Evolutionary conservation across 352 stramenopile genomes (phyloP).

Genomic region (Peronosclerospora sorghi): DNA sequence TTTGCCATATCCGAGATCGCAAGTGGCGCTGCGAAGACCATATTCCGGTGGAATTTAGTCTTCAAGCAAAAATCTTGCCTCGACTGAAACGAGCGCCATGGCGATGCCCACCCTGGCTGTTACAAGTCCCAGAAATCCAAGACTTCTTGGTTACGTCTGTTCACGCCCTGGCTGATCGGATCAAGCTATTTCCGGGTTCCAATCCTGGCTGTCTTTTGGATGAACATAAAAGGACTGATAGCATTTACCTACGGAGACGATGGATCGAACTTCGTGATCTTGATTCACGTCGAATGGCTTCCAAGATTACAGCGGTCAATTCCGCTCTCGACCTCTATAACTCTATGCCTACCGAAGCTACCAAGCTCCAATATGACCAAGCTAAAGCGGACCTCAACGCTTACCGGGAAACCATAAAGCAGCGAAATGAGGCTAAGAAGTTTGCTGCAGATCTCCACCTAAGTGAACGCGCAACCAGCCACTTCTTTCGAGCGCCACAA

Average conservation of each 20-base stretch:
- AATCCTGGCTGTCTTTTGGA: constrained; percentile 10
- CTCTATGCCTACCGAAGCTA: neutral
- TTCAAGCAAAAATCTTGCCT: constrained; percentile 1
- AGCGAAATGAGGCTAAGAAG: too few relatives aligned
- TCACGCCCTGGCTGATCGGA: neutral
- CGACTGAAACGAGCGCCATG: neutral
- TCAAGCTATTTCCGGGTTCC: constrained; percentile 2
- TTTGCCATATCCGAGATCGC: constrained; percentile 5
- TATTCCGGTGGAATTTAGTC: neutral
- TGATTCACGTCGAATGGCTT: neutral
- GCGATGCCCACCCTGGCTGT: constrained; percentile 3
- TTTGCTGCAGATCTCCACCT: too few relatives aligned
- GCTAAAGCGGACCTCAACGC: neutral
- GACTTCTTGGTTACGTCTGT: neutral
- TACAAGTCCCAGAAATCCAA: neutral
- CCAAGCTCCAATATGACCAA: neutral
- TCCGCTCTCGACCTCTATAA: constrained; percentile 3
- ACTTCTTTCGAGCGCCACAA: constrained; percentile 8
- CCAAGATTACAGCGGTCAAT: neutral
- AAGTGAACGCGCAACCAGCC: constrained; percentile 1
- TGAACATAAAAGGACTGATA: constrained; percentile 7
- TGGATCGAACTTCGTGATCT: constrained; percentile 3
- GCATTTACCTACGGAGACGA: constrained; percentile 4
- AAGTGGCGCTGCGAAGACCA: too few relatives aligned
- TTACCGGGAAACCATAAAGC: neutral